A percentile compares a stretch with the other conserved stretches of the same genome.
Evolutionary conservation across 108 stramenopile species (phyloP).

Genomic region (Cyclotella choctawhatcheeana): DNA sequence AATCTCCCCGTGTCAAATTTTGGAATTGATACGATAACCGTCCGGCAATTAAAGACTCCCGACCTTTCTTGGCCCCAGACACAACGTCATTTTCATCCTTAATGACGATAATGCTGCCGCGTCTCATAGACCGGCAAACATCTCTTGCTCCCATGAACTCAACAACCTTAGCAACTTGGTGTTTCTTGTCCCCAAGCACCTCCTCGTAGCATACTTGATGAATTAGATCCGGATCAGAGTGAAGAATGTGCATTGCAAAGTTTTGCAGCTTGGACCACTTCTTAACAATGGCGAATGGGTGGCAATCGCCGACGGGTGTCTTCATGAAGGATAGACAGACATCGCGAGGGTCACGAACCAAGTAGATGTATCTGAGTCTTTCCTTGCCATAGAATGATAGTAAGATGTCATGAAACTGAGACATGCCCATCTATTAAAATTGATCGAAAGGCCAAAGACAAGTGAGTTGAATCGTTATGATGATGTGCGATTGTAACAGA

Average conservation of each 20-base stretch:
- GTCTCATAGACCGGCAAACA: too few relatives aligned
- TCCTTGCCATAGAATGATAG: conserved; percentile 42
- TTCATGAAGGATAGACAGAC: conserved; percentile 50
- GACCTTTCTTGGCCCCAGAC: too few relatives aligned
- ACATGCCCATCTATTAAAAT: conserved; percentile 56
- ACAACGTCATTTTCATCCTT: too few relatives aligned
- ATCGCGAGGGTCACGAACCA: conserved; percentile 53
- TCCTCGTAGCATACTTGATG: conserved; percentile 33
- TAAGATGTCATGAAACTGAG: conserved; percentile 28
- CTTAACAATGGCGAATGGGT: conserved; percentile 38
- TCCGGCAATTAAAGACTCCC: too few relatives aligned
- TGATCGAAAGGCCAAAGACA: too few relatives aligned
- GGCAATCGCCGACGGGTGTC: conserved; percentile 52
- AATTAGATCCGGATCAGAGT: conserved; percentile 28
- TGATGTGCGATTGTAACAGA: too few relatives aligned
- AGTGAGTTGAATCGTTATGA: too few relatives aligned
- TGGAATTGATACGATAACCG: too few relatives aligned
- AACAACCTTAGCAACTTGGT: too few relatives aligned
- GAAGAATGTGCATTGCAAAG: conserved; percentile 22
- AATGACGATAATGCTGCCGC: too few relatives aligned
- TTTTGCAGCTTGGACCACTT: conserved; percentile 50
- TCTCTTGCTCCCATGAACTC: too few relatives aligned
- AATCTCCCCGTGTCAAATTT: too few relatives aligned
- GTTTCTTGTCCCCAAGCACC: conserved; percentile 31
- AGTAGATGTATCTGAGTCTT: conserved; percentile 50